Evolutionary conservation across 2,329 filamentous ascomycete genomes (phyloP), one percentile per base, ranked within the genome.

Genomic region (Trichophyton mentagrophytes): DNA sequence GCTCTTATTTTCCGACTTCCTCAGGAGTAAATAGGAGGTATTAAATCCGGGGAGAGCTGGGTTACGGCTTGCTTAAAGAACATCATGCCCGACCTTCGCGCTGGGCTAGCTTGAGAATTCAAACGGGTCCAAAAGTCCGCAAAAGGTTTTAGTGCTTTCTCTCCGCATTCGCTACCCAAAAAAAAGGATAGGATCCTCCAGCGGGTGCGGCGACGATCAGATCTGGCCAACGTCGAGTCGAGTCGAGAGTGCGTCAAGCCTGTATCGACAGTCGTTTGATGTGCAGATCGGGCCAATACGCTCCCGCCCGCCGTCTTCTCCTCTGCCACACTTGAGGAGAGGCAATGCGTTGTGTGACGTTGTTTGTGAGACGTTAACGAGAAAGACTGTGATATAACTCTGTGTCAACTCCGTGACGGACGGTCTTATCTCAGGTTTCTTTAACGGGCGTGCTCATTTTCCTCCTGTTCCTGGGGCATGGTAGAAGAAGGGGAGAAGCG

Each of bases 281-380:
- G 51, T 36, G 51, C 51, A 55, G 51, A 27, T 51, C 46, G 46
- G 46, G 20, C 46, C 46, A 51, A 51, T 51, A 51, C 46, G 46
- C 46, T 51, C 46, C 46, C 46, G 46, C 20, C 46, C 46, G 46
- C 46, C 46, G 25, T 51, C 46, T 25, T 51, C 46, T 27, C 6
- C 46, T 51, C 46, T 51, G 20, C 46, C 46, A 51, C 46, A 27
- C 20, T 47, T 27, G 46, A 27, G 46, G 51, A 38, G 30, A 20
- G 27, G 51, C 27, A 55, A 51, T 51, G 46, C 46, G 46, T 13
- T 51, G 46, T 51, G 46, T 55, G 51, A 55, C 51, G 51, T 55
- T 20, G 51, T 55, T 36, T 55, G 51, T 55, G 49, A 33, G 13
- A 53, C 49, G 22, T 25, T 53, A 25, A 33, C 22, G n/a, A 22